These are phyloP conservation scores for Pleurotus giganteus DNA, from an alignment of 768 basidiomycete species.

Conservation along the genomic window DNA sequence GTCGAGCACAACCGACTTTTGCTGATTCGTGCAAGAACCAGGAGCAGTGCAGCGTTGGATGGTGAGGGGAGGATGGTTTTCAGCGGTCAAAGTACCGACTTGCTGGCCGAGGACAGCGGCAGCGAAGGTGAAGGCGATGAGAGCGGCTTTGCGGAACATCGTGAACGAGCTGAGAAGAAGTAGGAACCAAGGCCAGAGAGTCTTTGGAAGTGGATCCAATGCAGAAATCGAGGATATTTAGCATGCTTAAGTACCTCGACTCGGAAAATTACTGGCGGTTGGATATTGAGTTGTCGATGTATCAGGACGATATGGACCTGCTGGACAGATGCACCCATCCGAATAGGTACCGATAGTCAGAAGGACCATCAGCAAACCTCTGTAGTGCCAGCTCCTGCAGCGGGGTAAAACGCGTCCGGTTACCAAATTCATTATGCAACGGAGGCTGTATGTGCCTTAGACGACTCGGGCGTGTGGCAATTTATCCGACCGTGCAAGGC, in stretches of 20 bases:
- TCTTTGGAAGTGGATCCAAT: background rate
- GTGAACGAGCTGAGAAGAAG: background rate
- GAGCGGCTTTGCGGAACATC: conserved; percentile 35
- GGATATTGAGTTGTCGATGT: background rate
- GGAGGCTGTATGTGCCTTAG: conserved; percentile 1
- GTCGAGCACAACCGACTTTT: conserved; percentile 42
- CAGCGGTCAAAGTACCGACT: conserved; percentile 44
- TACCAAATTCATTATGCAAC: background rate
- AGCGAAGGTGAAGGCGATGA: conserved; percentile 30
- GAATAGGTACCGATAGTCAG: background rate
- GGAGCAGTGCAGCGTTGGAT: conserved; percentile 41
- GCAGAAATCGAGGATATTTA: background rate
- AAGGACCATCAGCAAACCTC: no score
- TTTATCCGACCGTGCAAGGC: background rate
- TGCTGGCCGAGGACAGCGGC: conserved; percentile 45
- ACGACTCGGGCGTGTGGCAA: background rate
- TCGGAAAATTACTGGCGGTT: background rate
- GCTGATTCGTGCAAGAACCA: conserved; percentile 37
- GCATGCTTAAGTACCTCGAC: background rate
- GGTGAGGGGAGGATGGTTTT: conserved; percentile 45
- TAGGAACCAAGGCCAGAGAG: background rate
- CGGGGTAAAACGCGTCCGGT: no score
- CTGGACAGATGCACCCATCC: background rate
- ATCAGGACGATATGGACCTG: background rate
- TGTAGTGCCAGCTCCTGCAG: no score